Evolutionary conservation across 1,284 basidiomycete species (phyloP).

Genomic region (Cutaneotrichosporon dermatis): DNA sequence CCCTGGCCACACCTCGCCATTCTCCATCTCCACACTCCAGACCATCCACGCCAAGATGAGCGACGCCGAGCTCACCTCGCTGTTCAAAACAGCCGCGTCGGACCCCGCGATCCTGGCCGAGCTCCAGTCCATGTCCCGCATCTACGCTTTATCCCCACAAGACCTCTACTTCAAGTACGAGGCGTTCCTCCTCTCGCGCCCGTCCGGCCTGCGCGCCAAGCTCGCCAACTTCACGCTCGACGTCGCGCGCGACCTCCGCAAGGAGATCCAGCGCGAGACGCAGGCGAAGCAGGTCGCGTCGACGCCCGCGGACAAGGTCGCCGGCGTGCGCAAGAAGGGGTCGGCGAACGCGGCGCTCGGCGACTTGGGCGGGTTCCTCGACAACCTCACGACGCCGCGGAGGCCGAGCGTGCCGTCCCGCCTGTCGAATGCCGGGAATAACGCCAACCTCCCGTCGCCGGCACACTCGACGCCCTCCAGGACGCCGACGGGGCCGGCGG

Average conservation of each 20-base stretch:
- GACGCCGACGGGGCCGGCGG: slow-evolving; percentile 8
- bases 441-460: slow-evolving; percentile 24
- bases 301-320: slow-evolving; percentile 18
- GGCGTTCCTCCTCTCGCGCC: slow-evolving; percentile 48
- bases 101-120: not conserved
- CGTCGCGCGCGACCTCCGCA: slow-evolving; percentile 45
- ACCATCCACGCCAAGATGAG: not conserved
- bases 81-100: not conserved
- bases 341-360: slow-evolving; percentile 6
- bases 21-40: not conserved
- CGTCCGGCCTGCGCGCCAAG: slow-evolving; percentile 43
- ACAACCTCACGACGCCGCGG: slow-evolving; percentile 37
- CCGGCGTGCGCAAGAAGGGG: slow-evolving; percentile 30
- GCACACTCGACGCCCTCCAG: slow-evolving; percentile 18
- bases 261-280: slow-evolving; percentile 46
- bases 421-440: slow-evolving; percentile 25
- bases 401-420: slow-evolving; percentile 12
- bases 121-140: slow-evolving; percentile 39
- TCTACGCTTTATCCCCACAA: slow-evolving; percentile 44
- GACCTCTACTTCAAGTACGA: slow-evolving; percentile 52
- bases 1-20: too few relatives aligned
- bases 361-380: slow-evolving; percentile 46
- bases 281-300: slow-evolving; percentile 30
- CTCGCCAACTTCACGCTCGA: slow-evolving; percentile 41
- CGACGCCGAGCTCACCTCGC: not conserved